A percentile compares a stretch with the other conserved stretches of the same genome.
Evolutionary conservation across 2,329 filamentous ascomycete species (phyloP).

Genomic region (Nemania sp.): DNA sequence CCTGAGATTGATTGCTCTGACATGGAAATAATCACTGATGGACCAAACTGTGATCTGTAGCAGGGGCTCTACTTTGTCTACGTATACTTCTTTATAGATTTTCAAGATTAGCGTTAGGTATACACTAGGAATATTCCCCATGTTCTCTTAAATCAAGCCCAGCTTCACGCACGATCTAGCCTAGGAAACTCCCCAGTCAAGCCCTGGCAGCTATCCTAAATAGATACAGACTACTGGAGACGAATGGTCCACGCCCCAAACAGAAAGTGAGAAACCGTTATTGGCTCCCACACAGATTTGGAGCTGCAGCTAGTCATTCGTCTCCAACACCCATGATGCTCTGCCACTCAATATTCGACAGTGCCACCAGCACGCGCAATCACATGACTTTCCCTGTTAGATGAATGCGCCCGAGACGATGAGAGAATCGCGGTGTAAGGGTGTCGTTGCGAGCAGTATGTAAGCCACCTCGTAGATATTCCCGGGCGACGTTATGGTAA

Average conservation of each 20-base stretch:
- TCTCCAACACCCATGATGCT: conserved; percentile 4
- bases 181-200: no score
- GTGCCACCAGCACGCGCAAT: not conserved
- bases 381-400: not conserved
- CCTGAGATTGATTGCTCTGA: not conserved
- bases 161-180: no score
- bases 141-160: no score
- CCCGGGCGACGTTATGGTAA: conserved; percentile 23
- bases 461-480: conserved; percentile 5
- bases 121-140: no score
- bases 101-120: no score
- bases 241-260: not conserved
- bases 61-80: not conserved
- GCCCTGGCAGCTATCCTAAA: no score
- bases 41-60: conserved; percentile 6
- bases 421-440: not conserved
- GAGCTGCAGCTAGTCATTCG: conserved; percentile 7
- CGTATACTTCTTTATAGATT: no score
- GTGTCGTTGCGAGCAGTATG: not conserved
- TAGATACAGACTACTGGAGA: no score
- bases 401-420: not conserved
- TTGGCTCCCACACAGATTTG: not conserved
- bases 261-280: not conserved
- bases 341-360: not conserved
- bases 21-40: conserved; percentile 9